Evolutionary conservation across 495 filamentous ascomycete genomes (phyloP).

Genomic region (Tuber borchii): DNA sequence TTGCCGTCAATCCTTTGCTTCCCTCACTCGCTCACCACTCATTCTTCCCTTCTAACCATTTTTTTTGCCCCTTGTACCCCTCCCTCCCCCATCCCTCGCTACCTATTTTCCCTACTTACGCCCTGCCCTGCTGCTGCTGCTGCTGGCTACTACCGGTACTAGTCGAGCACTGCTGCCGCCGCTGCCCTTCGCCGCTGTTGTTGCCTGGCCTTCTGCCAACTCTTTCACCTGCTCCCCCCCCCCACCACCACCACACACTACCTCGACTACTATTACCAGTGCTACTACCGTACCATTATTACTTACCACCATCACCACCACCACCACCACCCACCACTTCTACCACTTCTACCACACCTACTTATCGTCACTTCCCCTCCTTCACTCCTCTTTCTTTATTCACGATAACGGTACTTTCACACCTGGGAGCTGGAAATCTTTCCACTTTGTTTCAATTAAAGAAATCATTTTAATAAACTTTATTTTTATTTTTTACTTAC

Average conservation of each 20-base stretch:
- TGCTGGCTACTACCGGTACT: no score
- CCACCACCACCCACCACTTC: neutral
- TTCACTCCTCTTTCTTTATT: slow-evolving; percentile 2
- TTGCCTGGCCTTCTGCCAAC: neutral
- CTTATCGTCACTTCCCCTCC: slow-evolving; percentile 5
- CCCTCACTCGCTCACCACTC: slow-evolving; percentile 2
- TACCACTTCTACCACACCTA: neutral
- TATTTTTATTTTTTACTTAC: neutral
- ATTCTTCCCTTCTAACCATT: neutral
- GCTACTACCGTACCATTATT: neutral
- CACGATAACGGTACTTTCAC: neutral
- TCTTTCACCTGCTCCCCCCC: neutral
- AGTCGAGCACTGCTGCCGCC: neutral
- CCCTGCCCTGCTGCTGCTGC: no score
- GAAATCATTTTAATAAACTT: slow-evolving; percentile 4
- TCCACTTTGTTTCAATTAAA: slow-evolving; percentile 4
- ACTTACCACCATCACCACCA: neutral
- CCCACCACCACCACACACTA: neutral
- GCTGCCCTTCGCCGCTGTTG: neutral
- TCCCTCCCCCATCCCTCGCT: slow-evolving; percentile 5
- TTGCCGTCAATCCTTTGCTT: slow-evolving; percentile 7
- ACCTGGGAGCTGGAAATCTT: neutral
- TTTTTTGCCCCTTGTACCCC: slow-evolving; percentile 5
- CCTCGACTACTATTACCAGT: neutral
- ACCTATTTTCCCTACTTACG: neutral